A percentile compares a stretch with the other conserved stretches of the same genome.
Conservation (phyloP, 306 rosid genomes). For the Dalbergia cochinchinensis region DNA sequence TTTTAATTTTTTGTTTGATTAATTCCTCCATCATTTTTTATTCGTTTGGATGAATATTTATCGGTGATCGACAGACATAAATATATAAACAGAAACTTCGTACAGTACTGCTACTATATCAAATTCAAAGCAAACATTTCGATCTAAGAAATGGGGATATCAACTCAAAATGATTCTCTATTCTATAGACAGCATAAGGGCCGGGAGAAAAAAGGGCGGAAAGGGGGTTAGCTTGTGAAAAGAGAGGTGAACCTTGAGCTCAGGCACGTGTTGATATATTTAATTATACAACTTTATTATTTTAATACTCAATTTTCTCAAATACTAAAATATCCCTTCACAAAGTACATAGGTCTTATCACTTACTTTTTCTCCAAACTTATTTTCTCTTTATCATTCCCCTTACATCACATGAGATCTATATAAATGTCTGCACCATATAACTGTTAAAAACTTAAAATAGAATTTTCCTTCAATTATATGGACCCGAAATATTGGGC, state of each 20-base stretch:
- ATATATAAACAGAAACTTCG: background rate
- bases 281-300: too few relatives aligned
- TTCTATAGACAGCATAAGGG: background rate
- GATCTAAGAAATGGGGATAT: constrained; percentile 14
- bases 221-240: background rate
- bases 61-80: background rate
- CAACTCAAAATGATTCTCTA: background rate
- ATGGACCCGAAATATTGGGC: constrained; percentile 8
- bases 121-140: background rate
- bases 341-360: too few relatives aligned
- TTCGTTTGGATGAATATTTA: background rate
- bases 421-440: too few relatives aligned
- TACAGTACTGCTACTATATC: background rate
- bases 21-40: background rate
- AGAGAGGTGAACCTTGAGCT: constrained; percentile 32
- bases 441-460: too few relatives aligned
- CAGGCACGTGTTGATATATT: constrained; percentile 31
- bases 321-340: too few relatives aligned
- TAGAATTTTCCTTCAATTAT: too few relatives aligned
- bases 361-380: too few relatives aligned
- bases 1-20: background rate
- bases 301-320: too few relatives aligned
- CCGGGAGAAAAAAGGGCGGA: background rate
- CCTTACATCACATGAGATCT: too few relatives aligned
- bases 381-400: too few relatives aligned